A percentile compares a stretch with the other conserved stretches of the same genome.
Evolutionary conservation across 768 basidiomycete species (phyloP).

Genomic region (Phylloporus rhodoxanthus): DNA sequence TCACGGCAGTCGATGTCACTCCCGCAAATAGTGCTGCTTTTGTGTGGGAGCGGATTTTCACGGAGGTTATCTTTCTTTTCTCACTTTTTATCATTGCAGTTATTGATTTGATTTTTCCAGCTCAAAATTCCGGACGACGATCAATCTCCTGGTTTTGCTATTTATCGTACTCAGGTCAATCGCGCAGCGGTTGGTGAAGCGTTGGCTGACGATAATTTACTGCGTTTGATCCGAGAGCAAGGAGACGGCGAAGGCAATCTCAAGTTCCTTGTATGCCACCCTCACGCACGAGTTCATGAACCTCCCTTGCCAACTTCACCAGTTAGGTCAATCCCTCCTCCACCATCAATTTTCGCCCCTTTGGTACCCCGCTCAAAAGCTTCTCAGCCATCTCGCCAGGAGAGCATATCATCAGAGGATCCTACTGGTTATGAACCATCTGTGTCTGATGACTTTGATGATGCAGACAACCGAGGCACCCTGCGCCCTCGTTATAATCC

Average conservation of each 20-base stretch:
- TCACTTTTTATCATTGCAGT: not conserved
- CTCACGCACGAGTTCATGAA: conserved; percentile 56
- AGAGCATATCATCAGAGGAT: conserved; percentile 63
- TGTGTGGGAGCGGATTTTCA: conserved; percentile 76
- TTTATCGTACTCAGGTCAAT: conserved; percentile 87
- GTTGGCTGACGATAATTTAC: conserved; percentile 62
- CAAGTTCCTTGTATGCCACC: conserved; percentile 76
- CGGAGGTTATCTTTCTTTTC: conserved; percentile 48
- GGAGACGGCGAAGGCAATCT: conserved; percentile 78
- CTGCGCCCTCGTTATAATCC: conserved; percentile 36
- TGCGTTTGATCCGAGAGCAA: conserved; percentile 61
- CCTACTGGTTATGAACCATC: conserved; percentile 68
- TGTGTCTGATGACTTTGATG: conserved; percentile 53
- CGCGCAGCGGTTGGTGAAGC: conserved; percentile 69
- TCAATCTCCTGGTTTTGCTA: conserved; percentile 56
- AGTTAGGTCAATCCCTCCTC: conserved; percentile 44
- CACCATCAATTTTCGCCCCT: conserved; percentile 44
- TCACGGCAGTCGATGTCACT: conserved; percentile 66
- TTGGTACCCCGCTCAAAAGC: conserved; percentile 42
- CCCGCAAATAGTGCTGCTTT: conserved; percentile 57
- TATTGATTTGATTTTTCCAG: conserved; percentile 33
- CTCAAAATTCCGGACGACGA: conserved; percentile 82
- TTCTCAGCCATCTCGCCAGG: conserved; percentile 55
- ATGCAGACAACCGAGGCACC: conserved; percentile 45
- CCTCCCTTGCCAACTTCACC: conserved; percentile 35